A percentile compares a stretch with the other conserved stretches of the same genome.
Conservation (phyloP, 208 protist species). For the Trypanosoma cruzi region DNA sequence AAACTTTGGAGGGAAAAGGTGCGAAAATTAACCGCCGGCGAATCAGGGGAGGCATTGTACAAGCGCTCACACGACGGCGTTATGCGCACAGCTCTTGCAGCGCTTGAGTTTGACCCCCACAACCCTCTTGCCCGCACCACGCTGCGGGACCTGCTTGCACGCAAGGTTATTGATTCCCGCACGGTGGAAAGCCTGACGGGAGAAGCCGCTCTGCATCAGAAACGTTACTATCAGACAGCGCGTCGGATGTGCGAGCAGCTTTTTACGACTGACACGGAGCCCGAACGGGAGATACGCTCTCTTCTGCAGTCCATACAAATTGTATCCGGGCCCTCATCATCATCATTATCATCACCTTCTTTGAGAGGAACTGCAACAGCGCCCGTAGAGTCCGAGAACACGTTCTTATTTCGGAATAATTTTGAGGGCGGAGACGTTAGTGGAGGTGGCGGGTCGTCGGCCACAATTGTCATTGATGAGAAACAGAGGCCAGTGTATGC, state of each 20-base stretch:
- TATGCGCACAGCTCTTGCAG: slow-evolving; percentile 54
- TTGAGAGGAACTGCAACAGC: too few relatives aligned
- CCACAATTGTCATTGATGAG: slow-evolving; percentile 29
- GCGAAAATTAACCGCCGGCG: not conserved
- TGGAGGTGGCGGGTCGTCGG: slow-evolving; percentile 17
- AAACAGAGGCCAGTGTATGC: slow-evolving; percentile 7
- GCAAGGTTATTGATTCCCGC: slow-evolving; percentile 5
- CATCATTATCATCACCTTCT: too few relatives aligned
- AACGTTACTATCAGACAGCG: slow-evolving; percentile 11
- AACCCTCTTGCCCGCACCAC: slow-evolving; percentile 46
- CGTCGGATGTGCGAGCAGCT: slow-evolving; percentile 21
- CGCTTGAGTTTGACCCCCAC: slow-evolving; percentile 54
- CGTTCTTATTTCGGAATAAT: not conserved
- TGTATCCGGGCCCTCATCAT: not conserved
- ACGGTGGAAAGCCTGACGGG: not conserved
- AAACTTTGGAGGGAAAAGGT: slow-evolving; percentile 55
- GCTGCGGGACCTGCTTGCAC: slow-evolving; percentile 33
- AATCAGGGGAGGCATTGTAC: slow-evolving; percentile 11
- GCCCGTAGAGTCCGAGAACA: not conserved
- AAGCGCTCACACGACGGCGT: slow-evolving; percentile 45
- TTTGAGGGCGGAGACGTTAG: not conserved
- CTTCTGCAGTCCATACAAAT: not conserved
- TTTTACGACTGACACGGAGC: slow-evolving; percentile 1
- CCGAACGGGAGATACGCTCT: not conserved
- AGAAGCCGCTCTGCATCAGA: slow-evolving; percentile 8